Evolutionary conservation across 192 early-diverging fungal species (phyloP), one percentile per base, ranked within the genome.

Genomic region (Powellomyces hirtus): DNA sequence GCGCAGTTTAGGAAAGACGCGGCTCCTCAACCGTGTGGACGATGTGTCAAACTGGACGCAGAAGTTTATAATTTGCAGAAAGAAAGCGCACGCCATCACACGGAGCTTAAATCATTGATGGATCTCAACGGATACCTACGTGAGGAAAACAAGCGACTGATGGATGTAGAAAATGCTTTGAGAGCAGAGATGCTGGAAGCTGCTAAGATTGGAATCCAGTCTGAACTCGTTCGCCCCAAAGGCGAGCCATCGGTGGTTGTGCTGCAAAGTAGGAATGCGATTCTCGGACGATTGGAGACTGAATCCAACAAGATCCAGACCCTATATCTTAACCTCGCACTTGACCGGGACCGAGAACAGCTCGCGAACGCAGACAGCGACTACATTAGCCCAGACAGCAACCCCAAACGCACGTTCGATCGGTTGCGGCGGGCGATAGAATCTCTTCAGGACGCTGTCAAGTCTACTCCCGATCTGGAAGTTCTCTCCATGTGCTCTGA

Each of bases 21-120:
- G 16, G 0, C 42, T 31, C 76, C 80, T 22, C 85, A 86, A 63
- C 81, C 90, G 20, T 77, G 87, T 4, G 86, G 79, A 55, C 84
- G 84, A 18, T 89, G 91, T 55, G 20, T n/a, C 5, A 16, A 49
- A 49, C 3, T 49, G 5, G 2, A 24, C 46, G 84, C n/a, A 30
- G 68, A 70, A 11, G 38, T 7, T 27, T 27, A 70, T 18, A 62
- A 67, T 8, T 31, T 64, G 62, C 70, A 71, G 20, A 68, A 35
- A 49, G 38, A 86, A 38, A 51, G 80, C 35, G 71, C 86, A 14
- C 60, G 77, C 0, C 74, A 55, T 7, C 77, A 82, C 14, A 74
- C 83, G n/a, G 74, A 71, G 11, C 72, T 81, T 33, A 78, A 85
- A 58, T 75, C 81, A 34, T 62, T 37, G 4, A 74, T 58, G 22